Evolutionary conservation across 106 monocot genomes (phyloP), one percentile per base, ranked within the genome.

Genomic region (Allium fistulosum): DNA sequence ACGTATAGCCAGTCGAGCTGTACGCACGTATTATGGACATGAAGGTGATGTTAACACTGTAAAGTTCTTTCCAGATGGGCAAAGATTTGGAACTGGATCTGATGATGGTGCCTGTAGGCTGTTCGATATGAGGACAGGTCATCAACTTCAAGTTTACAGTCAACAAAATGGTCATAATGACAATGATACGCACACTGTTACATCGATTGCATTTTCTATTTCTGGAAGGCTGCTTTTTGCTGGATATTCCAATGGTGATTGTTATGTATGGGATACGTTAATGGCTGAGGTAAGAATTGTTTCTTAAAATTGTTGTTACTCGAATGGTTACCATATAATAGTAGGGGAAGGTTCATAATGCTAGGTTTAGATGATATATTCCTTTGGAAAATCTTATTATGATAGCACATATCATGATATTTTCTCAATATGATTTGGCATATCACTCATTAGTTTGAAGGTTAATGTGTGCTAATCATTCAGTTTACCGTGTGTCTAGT

Each of bases 31-130:
- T 72, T 74, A 92, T 67, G 88, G 88, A 56, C 96, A 92, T 72
- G 72, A 76, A 22, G 88, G 88, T 45, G 92, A 86, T 75, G 86
- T 92, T 70, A 97, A 97, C 22, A 67, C 84, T 53, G 96, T 97
- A 55, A 97, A 88, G 76, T 92, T 97, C 77, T 97, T 97, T 69
- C 96, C 96, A 16, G 92, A 97, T 82, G 96, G 96, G 12, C 87
- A 94, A 67, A 78, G 90, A 76, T 92, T 97, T 69, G 96, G 96
- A 17, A 89, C 88, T 52, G 96, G 96, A 16, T 97, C 96, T 55
- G 92, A 92, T 86, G 96, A 97, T 80, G 96, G 96, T 49, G 82
- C 86, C 59, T 92, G 92, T 62, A 81, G 82, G 65, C 71, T 97
- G 28, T 97, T 92, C 78, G 96, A 97, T 62, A 86, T 84, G 82